Conservation (phyloP, 768 basidiomycete species). For the Boletus sensibilis region DNA sequence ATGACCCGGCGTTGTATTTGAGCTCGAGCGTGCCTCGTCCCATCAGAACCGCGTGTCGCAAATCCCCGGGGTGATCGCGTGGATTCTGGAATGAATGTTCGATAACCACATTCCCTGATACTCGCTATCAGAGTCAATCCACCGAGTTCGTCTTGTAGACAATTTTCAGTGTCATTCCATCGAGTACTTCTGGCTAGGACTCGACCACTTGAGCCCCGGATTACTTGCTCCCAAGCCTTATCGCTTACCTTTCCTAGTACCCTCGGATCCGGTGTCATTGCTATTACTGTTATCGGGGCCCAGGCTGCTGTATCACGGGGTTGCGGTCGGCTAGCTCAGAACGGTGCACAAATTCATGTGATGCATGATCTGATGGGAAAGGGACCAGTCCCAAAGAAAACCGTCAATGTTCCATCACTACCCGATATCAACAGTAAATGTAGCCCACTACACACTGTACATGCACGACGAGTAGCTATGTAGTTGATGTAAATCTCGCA, state of each 20-base stretch:
- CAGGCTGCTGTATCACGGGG: neutral
- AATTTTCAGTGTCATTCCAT: neutral
- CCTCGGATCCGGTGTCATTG: too few species aligned
- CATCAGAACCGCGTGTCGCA: neutral
- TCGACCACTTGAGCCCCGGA: neutral
- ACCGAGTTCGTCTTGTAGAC: too few species aligned
- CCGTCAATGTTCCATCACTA: neutral
- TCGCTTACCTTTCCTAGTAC: neutral
- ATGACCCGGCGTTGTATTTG: neutral
- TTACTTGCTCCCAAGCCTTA: neutral
- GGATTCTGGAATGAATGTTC: neutral
- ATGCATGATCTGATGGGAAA: neutral
- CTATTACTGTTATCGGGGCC: neutral
- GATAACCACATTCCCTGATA: neutral
- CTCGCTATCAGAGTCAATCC: neutral
- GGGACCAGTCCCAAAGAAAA: neutral
- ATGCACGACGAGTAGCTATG: neutral
- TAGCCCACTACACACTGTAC: neutral
- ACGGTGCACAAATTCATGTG: neutral
- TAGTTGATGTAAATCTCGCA: neutral
- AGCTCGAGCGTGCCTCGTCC: neutral
- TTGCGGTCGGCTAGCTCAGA: neutral
- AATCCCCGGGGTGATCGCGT: conserved; percentile 2
- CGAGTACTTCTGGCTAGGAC: neutral
- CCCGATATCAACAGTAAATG: neutral